Evolutionary conservation across 2,329 filamentous ascomycete species (phyloP), one percentile per base, ranked within the genome.

Genomic region (Aspergillus floridensis): DNA sequence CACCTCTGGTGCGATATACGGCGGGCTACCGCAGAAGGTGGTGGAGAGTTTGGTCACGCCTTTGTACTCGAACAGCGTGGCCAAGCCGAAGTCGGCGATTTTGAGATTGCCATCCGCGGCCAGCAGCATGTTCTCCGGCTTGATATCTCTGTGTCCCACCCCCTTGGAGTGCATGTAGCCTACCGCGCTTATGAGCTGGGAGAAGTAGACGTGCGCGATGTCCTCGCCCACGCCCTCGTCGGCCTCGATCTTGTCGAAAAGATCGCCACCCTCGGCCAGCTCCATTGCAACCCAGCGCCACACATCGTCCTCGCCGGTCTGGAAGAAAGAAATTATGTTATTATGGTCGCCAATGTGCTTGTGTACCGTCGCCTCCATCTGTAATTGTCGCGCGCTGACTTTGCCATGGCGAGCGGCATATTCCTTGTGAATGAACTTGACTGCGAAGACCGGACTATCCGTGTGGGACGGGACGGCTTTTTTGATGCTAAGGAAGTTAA

Each of bases 221-320:
- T 98, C 91, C 74, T 96, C 88, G 6, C 89, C 86, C n/a, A 98
- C 92, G 51, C 95, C 95, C 49, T 93, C 91, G 75, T 99, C 95
- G 19, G 95, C 93, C 78, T 99, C 96, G 68, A 99, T 98, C 81
- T 99, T 99, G 86, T 99, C 95, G 75, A 99, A 99, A 7, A 99
- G 82, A 73, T 99, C 95, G 11, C 95, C 95, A 47, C 95, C 95
- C 68, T 96, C 91, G 49, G 95, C 95, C 66, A 91, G 89, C 76
- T 99, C 95, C 92, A 99, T 97, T 44, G 93, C 93, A 68, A 99
- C 96, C 95, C 95, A 99, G 67, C 90, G 86, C 93, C 95, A 99
- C 19, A 88, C 79, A 0, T 82, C 71, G 73, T 99, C 93, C 74
- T 97, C 91, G 57, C 92, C 93, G 1, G 88, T 90, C 47, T 89